Conservation (phyloP, 225 moss, liverwort and hornwort species). For the Straminergon stramineum region DNA sequence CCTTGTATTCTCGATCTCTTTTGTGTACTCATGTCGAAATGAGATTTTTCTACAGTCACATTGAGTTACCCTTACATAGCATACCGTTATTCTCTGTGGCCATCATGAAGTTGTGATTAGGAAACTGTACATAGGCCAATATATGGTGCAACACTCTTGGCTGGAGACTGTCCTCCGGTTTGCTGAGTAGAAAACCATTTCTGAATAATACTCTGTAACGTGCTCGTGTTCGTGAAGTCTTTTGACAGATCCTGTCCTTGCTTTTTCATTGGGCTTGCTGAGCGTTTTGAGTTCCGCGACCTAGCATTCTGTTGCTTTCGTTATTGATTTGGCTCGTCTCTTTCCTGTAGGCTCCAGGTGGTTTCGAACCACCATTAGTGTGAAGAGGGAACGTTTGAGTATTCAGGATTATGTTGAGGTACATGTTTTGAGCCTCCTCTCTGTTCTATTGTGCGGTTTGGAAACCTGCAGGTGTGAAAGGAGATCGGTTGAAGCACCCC, state of each 20-base stretch:
- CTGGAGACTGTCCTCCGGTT: constrained; percentile 5
- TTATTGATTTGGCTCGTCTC: neutral
- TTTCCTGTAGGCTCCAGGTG: neutral
- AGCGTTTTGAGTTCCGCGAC: neutral
- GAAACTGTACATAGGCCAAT: constrained; percentile 25
- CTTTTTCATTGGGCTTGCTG: neutral
- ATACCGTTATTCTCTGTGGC: constrained; percentile 4
- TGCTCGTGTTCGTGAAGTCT: neutral
- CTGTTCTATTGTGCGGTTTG: neutral
- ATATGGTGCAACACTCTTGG: constrained; percentile 14
- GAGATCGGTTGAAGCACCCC: constrained; percentile 1
- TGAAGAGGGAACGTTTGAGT: neutral
- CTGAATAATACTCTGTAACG: constrained; percentile 16
- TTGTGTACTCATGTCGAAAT: constrained; percentile 5
- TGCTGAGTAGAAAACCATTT: constrained; percentile 15
- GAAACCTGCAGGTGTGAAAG: neutral
- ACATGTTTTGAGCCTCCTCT: neutral
- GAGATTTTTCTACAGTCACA: neutral
- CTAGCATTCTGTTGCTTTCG: neutral
- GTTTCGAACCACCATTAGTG: neutral
- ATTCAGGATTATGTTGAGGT: neutral
- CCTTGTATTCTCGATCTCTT: constrained; percentile 10
- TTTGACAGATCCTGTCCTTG: neutral
- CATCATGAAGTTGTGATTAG: constrained; percentile 7
- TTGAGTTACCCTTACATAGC: constrained; percentile 1